These are phyloP conservation scores for Aspergillus fructus DNA, from an alignment of 2,329 filamentous ascomycete genomes.

Conservation along the genomic window DNA sequence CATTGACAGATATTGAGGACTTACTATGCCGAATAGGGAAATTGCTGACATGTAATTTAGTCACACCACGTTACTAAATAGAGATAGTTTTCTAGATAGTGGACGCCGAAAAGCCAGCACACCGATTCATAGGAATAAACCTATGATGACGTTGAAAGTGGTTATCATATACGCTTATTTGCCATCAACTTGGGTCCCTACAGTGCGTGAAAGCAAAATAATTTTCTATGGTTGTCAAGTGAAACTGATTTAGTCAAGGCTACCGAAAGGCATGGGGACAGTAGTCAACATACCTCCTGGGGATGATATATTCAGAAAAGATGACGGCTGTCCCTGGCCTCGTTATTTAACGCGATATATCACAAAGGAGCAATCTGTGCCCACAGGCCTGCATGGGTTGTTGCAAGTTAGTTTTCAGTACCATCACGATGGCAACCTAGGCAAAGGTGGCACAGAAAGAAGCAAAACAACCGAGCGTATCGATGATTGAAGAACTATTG, in stretches of 20 bases:
- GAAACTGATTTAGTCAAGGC: background rate
- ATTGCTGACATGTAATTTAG: constrained; percentile 5
- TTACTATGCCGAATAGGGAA: background rate
- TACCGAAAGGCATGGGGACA: background rate
- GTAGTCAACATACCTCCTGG: background rate
- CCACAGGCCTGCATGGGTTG: background rate
- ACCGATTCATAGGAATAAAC: background rate
- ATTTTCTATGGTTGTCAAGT: background rate
- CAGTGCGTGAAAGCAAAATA: background rate
- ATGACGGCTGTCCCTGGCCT: background rate
- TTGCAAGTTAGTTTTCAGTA: constrained; percentile 1
- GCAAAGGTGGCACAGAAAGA: constrained; percentile 7
- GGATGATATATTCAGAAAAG: background rate
- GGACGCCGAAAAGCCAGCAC: background rate
- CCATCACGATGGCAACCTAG: background rate
- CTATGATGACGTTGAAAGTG: background rate
- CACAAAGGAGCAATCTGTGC: background rate
- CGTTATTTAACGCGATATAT: background rate
- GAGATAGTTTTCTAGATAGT: background rate
- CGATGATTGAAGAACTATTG: constrained; percentile 1
- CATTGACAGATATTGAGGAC: background rate
- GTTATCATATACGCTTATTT: background rate
- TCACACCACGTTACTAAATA: constrained; percentile 1
- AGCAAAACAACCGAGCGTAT: constrained; percentile 1
- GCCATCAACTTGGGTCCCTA: background rate